Base-by-base conservation (phyloP, 805 yeast genomes). In the Metschnikowia drakensbergensis region DNA sequence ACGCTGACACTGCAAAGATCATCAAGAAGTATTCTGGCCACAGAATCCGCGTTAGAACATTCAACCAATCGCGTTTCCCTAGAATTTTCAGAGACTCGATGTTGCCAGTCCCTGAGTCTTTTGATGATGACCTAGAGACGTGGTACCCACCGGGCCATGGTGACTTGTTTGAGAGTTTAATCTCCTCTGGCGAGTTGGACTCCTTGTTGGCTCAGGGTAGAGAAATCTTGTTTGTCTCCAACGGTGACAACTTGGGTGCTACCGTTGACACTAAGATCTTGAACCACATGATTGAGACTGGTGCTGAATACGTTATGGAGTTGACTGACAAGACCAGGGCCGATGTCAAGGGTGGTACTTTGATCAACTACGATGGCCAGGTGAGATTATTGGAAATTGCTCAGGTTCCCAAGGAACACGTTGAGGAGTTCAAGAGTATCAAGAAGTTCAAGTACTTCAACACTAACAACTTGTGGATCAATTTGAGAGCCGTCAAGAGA, bases 141-240 rank as follows among this genome's bases (percentile, higher is more conserved):
- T 94, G 99, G 99, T 94, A 94, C 67, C 99, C 99, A 44, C 99
- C 99, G n/a, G 99, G 99, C 46, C 99, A 94, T 70, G 99, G 99
- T 72, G 99, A 94, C 72, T 75, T 94, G 68, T 94, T 91, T 59
- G 99, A 94, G 74, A 76, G 94, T 23, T 76, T 94, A 64, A 83
- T 86, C 51, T 82, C 88, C 49, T 84, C 96, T 9, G 99, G 99
- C 52, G 94, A 92, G 65, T 79, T 94, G 57, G 98, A 94, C 65
- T 82, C 86, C 53, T 79, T 94, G 56, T 76, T 94, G 54, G 88
- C 84, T 46, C 92, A 88, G 65, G 99, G 99, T 59, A 89, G 94
- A 76, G 99, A 94, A 74, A 77, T 88, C 53, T 75, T 94, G 63
- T 94, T 94, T 62, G 97, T 94, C 39, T 92, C 98, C 53, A 94